These are phyloP conservation scores for Linnemannia exigua DNA, from an alignment of 192 early-diverging fungal species.

Conservation along the genomic window DNA sequence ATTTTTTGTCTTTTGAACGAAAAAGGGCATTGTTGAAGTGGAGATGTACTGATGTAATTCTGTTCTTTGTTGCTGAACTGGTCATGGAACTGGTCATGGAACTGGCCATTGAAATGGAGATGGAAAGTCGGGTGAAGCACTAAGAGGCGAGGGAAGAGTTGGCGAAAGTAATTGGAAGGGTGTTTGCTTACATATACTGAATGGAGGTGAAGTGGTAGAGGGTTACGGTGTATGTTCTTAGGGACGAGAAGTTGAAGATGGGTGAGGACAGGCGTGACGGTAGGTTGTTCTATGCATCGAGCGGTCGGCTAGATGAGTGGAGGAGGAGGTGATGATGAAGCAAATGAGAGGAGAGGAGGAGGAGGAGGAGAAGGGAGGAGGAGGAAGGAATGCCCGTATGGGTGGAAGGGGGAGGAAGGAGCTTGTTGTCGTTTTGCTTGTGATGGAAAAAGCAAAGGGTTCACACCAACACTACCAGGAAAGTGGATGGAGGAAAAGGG, in stretches of 20 bases:
- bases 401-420: constrained; percentile 12
- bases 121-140: too few relatives aligned
- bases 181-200: neutral
- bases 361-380: neutral
- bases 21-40: too few relatives aligned
- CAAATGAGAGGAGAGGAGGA: neutral
- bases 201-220: neutral
- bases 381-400: neutral
- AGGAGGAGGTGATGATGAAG: neutral
- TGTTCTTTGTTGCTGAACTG: too few relatives aligned
- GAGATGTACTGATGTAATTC: too few relatives aligned
- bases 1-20: too few relatives aligned
- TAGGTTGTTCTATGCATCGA: constrained; percentile 18
- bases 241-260: neutral
- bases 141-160: neutral
- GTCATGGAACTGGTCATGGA: too few relatives aligned
- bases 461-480: neutral
- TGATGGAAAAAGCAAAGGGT: neutral
- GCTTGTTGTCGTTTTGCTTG: too few relatives aligned
- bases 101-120: too few relatives aligned
- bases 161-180: neutral
- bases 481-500: neutral
- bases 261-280: constrained; percentile 3
- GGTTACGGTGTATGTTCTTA: neutral
- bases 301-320: neutral